Conservation (phyloP, 2,329 filamentous ascomycete genomes). For the Aspergillus quadricinctus region DNA sequence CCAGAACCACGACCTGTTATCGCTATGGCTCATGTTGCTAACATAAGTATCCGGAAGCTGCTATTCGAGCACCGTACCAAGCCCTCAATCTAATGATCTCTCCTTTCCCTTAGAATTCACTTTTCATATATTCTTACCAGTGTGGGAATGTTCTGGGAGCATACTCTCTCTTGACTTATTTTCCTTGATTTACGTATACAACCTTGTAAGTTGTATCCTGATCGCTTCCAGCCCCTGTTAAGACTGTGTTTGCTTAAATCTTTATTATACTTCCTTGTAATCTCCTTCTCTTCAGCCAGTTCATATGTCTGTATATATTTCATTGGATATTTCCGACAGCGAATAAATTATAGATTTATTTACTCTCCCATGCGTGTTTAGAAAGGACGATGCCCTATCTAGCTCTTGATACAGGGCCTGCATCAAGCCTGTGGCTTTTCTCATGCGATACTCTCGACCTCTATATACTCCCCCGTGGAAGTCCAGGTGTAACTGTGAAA, state of each 20-base stretch:
- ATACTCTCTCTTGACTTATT: neutral
- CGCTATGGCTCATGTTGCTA: constrained; percentile 37
- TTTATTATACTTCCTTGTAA: neutral
- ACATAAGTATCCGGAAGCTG: constrained; percentile 32
- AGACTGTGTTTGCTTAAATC: neutral
- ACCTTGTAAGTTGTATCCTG: neutral
- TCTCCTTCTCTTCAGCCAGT: neutral
- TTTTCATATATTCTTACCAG: too few relatives aligned
- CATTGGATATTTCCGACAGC: neutral
- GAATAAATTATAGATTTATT: too few relatives aligned
- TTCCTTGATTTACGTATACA: neutral
- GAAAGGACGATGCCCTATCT: too few relatives aligned
- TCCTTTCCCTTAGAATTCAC: too few relatives aligned
- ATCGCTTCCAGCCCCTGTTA: neutral
- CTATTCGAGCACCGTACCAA: neutral
- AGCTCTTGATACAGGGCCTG: too few relatives aligned
- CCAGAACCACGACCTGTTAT: constrained; percentile 28
- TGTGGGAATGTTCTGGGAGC: neutral
- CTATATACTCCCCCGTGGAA: too few relatives aligned
- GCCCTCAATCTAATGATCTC: neutral
- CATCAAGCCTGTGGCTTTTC: too few relatives aligned
- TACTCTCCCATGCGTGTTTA: too few relatives aligned
- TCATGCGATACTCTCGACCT: too few relatives aligned
- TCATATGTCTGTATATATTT: neutral
- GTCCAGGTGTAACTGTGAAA: too few relatives aligned